Conservation (phyloP, 2,329 filamentous ascomycete species). For the Cytospora piceae region DNA sequence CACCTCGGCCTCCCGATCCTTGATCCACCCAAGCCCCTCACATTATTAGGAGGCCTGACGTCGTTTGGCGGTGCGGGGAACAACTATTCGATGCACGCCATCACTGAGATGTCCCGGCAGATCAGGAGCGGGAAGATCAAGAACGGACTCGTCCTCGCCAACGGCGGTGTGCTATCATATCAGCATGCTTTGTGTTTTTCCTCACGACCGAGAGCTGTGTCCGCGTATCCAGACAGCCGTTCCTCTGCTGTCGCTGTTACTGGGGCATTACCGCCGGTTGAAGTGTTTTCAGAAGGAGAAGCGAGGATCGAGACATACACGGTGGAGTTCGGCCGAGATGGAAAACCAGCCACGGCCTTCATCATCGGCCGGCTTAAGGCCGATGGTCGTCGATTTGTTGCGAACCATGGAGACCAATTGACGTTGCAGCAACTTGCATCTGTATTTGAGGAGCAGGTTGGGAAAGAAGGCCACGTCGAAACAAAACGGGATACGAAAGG, state of each 20-base stretch:
- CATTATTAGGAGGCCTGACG: slow-evolving; percentile 66
- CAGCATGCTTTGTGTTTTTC: slow-evolving; percentile 66
- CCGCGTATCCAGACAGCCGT: slow-evolving; percentile 25
- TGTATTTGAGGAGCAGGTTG: slow-evolving; percentile 24
- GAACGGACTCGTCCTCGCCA: slow-evolving; percentile 64
- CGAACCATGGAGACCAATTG: slow-evolving; percentile 25
- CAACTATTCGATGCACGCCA: slow-evolving; percentile 70
- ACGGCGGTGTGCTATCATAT: slow-evolving; percentile 68
- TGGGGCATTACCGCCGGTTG: not conserved
- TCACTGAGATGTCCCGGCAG: slow-evolving; percentile 59
- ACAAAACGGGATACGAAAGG: not conserved
- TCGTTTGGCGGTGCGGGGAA: slow-evolving; percentile 73
- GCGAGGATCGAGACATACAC: slow-evolving; percentile 37
- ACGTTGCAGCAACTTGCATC: slow-evolving; percentile 25
- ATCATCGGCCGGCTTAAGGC: slow-evolving; percentile 22
- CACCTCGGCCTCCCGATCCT: slow-evolving; percentile 59
- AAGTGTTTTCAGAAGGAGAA: slow-evolving; percentile 20
- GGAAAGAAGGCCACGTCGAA: slow-evolving; percentile 20
- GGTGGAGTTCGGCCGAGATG: slow-evolving; percentile 34
- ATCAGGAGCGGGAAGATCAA: slow-evolving; percentile 50
- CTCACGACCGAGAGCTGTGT: slow-evolving; percentile 39
- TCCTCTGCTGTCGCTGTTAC: not conserved
- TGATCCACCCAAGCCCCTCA: slow-evolving; percentile 55
- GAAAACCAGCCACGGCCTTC: slow-evolving; percentile 26
- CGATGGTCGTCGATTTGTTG: slow-evolving; percentile 18